Base-by-base conservation (phyloP, 495 filamentous ascomycete species). In the Aspergillus nanangensis region DNA sequence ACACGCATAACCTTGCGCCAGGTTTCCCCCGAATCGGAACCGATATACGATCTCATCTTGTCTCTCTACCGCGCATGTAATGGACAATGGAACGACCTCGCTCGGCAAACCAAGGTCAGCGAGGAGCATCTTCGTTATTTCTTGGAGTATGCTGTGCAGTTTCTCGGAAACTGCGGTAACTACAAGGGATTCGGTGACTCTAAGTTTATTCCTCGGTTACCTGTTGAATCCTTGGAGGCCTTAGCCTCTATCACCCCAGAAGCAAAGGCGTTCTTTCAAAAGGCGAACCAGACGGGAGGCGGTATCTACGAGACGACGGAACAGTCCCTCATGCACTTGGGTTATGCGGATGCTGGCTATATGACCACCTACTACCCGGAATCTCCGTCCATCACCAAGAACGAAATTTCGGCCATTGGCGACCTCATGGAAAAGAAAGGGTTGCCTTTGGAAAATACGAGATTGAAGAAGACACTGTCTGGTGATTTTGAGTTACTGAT, bases 101-200 rank as follows among this genome's bases (percentile, higher is more conserved):
- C 79, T 25, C 65, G 76, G 33, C 80, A 86, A 52, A 84, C 87
- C 14, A 80, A 81, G 13, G 72, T 95, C 39, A 84, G 78, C 23
- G 70, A 85, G 20, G 76, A 84, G 35, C 77, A 89, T 34, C 61
- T 95, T 20, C 74, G 76, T 8, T 77, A 81, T 51, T 95, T 95
- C 69, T 70, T 96, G 20, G 81, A 91, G 63, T 98, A 97, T 66
- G 74, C 90, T 2, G 82, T 84, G 2, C 86, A 91, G 58, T 93
- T 97, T 63, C 71, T 98, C 5, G 90, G 90, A 20, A 97, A 96
- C 59, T 69, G 76, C 38, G 93, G 93, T 36, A 98, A 98, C 65
- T 98, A 95, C 72, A 96, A 96, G 69, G 86, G 86, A 22, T 96
- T 96, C 53, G 93, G 93, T 25, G 93, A 98, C 62, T 79, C 83